Conservation (phyloP, 2,329 filamentous ascomycete genomes). For the Ophiosphaerella herpotricha region DNA sequence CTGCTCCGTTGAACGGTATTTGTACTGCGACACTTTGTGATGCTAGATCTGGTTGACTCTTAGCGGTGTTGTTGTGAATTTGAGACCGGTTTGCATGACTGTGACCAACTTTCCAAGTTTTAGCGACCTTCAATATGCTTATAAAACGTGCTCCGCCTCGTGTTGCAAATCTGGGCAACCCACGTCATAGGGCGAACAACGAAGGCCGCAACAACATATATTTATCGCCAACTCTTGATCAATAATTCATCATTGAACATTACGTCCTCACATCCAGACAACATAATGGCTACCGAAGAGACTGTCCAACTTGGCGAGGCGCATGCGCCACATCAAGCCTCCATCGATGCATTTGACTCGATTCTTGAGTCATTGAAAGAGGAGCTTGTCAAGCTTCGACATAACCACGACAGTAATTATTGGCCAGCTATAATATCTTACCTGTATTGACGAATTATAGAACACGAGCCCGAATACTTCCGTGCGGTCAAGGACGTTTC, state of each 20-base stretch:
- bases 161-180: conserved; percentile 4
- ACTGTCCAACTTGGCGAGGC: conserved; percentile 38
- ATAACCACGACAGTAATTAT: conserved; percentile 38
- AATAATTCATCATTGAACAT: too few relatives aligned
- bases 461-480: conserved; percentile 47
- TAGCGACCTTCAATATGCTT: not conserved
- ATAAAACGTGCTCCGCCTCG: conserved; percentile 7
- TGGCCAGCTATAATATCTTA: not conserved
- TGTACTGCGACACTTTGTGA: too few relatives aligned
- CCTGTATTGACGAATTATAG: conserved; percentile 8
- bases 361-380: conserved; percentile 39
- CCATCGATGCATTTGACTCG: conserved; percentile 38
- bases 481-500: conserved; percentile 46
- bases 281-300: conserved; percentile 44
- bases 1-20: too few relatives aligned
- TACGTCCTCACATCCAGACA: not conserved
- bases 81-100: not conserved
- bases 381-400: conserved; percentile 41
- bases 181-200: conserved; percentile 5
- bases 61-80: not conserved
- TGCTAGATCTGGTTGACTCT: not conserved
- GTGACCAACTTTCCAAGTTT: conserved; percentile 2
- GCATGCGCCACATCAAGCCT: conserved; percentile 42
- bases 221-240: too few relatives aligned
- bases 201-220: too few relatives aligned